Conservation (phyloP, 345 rosid genomes). For the Erucastrum elatum region DNA sequence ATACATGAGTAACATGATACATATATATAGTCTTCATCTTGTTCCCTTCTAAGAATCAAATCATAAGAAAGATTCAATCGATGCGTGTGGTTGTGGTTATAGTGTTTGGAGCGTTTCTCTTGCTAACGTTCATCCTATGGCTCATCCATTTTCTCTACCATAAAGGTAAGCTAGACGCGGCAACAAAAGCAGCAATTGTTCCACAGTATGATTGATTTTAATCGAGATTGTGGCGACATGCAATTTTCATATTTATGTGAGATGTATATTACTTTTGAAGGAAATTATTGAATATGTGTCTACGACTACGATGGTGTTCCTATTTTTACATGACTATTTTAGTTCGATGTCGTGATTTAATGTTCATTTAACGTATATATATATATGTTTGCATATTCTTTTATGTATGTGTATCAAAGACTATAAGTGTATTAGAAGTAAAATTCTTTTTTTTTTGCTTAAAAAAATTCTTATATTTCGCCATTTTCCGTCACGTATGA, state of each 20-base stretch:
- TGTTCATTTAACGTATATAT: background rate
- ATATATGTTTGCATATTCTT: background rate
- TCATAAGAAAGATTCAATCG: background rate
- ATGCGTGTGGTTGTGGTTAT: background rate
- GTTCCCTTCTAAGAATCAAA: background rate
- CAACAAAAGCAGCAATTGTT: background rate
- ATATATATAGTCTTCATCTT: background rate
- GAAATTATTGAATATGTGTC: background rate
- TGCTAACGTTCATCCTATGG: background rate
- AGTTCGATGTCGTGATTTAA: background rate
- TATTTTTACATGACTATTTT: background rate
- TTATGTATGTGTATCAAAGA: background rate
- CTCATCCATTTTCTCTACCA: background rate
- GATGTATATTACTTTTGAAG: background rate
- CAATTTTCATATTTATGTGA: background rate
- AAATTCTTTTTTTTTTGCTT: too few relatives aligned
- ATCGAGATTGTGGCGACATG: background rate
- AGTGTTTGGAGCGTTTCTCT: background rate
- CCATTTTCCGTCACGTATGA: too few relatives aligned
- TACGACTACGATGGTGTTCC: background rate
- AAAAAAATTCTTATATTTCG: too few relatives aligned
- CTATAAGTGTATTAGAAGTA: background rate
- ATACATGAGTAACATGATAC: background rate
- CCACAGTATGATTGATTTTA: background rate
- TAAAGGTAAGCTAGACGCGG: background rate